phyloP scores from a whole-genome alignment of 768 basidiomycete genomes.

The Rubroboletus satanas region DNA sequence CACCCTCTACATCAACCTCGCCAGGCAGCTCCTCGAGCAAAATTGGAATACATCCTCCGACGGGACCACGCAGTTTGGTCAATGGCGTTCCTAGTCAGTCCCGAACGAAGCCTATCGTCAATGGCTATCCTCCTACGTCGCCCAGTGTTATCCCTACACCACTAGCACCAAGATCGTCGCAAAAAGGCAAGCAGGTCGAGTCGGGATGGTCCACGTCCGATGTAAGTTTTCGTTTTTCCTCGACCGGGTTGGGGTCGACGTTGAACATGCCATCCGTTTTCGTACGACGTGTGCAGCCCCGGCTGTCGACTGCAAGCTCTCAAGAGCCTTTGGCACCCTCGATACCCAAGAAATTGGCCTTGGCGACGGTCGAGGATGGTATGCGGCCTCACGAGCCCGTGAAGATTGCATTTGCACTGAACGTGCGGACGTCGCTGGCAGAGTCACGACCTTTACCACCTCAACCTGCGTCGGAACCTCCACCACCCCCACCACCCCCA shows the following conservation, averaged over 20 bases:
- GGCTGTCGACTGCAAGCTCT: constrained; percentile 7
- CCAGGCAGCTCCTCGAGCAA: constrained; percentile 33
- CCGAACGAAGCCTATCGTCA: constrained; percentile 41
- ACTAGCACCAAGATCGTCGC: constrained; percentile 31
- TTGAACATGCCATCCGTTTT: constrained; percentile 3
- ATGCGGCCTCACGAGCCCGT: constrained; percentile 31
- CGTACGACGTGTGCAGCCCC: constrained; percentile 14
- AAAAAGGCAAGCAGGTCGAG: constrained; percentile 44
- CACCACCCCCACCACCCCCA: constrained; percentile 34
- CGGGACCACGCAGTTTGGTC: constrained; percentile 59
- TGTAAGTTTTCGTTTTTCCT: constrained; percentile 24
- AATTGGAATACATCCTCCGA: constrained; percentile 56
- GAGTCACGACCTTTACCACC: constrained; percentile 33
- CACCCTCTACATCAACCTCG: constrained; percentile 34
- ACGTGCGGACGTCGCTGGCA: constrained; percentile 23
- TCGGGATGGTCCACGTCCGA: constrained; percentile 34
- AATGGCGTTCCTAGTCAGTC: constrained; percentile 34
- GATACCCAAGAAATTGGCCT: constrained; percentile 12
- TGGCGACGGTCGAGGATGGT: constrained; percentile 28
- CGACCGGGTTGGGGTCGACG: not conserved
- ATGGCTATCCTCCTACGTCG: constrained; percentile 37
- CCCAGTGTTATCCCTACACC: constrained; percentile 27
- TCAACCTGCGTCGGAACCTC: constrained; percentile 37
- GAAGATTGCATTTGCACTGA: constrained; percentile 32
- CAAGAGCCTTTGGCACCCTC: constrained; percentile 14